phyloP scores from a whole-genome alignment of 2,329 filamentous ascomycete species.

The Juglanconis juglandina region DNA sequence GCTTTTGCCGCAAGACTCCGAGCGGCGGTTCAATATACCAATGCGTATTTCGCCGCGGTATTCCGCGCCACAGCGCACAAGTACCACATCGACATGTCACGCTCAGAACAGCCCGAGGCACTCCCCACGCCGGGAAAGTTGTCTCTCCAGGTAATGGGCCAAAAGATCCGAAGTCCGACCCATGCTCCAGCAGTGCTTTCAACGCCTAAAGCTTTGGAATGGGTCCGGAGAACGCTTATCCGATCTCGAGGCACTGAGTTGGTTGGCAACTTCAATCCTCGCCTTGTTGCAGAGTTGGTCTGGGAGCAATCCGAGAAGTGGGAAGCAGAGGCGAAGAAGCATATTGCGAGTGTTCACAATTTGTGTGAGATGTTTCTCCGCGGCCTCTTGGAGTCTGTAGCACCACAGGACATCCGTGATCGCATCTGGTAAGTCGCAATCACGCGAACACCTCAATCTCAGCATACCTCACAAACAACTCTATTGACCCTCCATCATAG shows the following conservation, averaged over 20 bases:
- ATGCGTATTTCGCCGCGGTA: neutral
- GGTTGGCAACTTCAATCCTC: neutral
- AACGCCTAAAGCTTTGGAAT: neutral
- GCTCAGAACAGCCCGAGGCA: neutral
- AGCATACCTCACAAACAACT: neutral
- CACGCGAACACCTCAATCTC: too few relatives aligned
- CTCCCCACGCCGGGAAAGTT: neutral
- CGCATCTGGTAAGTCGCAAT: neutral
- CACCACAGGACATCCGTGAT: neutral
- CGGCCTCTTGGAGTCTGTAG: neutral
- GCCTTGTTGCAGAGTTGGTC: conserved; percentile 1
- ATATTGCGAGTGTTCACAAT: neutral
- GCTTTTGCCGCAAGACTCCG: neutral
- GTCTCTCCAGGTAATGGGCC: neutral
- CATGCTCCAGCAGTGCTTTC: neutral
- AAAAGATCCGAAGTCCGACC: neutral
- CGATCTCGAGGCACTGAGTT: conserved; percentile 1
- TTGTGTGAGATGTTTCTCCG: neutral
- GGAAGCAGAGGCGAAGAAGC: neutral
- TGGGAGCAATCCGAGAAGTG: conserved; percentile 11
- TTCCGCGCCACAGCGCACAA: neutral
- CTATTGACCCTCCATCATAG: neutral
- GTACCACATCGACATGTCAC: neutral
- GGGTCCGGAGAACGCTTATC: neutral
- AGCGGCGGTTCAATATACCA: neutral